Conservation (phyloP, 1,139 yeast species). For the Nakaseomyces glabratus region DNA sequence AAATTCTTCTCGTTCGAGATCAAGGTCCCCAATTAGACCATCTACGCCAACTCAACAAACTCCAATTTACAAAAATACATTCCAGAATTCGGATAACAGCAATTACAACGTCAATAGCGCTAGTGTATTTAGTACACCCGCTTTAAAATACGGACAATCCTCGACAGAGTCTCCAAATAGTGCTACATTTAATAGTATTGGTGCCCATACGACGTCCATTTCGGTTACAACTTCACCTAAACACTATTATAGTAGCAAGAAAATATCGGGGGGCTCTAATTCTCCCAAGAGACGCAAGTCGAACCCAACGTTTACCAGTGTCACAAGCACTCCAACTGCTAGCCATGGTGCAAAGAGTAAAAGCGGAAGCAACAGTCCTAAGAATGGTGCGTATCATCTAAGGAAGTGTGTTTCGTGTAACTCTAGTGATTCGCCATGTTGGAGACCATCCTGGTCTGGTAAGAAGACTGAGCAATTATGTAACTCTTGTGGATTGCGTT, state of each 20-base stretch:
- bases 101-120: slow-evolving; percentile 2
- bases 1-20: slow-evolving; percentile 14
- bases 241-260: slow-evolving; percentile 4
- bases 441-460: slow-evolving; percentile 96
- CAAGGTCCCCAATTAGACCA: slow-evolving; percentile 17
- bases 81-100: slow-evolving; percentile 10
- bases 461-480: slow-evolving; percentile 82
- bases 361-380: slow-evolving; percentile 4
- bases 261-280: not conserved
- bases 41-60: slow-evolving; percentile 16
- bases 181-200: slow-evolving; percentile 3
- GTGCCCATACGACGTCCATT: slow-evolving; percentile 7
- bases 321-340: slow-evolving; percentile 9
- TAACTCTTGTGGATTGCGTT: slow-evolving; percentile 91
- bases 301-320: slow-evolving; percentile 21
- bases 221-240: slow-evolving; percentile 16
- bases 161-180: slow-evolving; percentile 1
- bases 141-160: slow-evolving; percentile 2
- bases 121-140: slow-evolving; percentile 6
- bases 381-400: slow-evolving; percentile 10
- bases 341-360: slow-evolving; percentile 1
- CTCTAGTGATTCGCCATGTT: slow-evolving; percentile 88
- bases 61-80: slow-evolving; percentile 19
- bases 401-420: slow-evolving; percentile 86
- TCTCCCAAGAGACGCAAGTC: slow-evolving; percentile 20